A percentile compares a stretch with the other conserved stretches of the same genome.
These are phyloP conservation scores for Mycena albidolilacea DNA, from an alignment of 768 basidiomycete genomes.

Conservation along the genomic window DNA sequence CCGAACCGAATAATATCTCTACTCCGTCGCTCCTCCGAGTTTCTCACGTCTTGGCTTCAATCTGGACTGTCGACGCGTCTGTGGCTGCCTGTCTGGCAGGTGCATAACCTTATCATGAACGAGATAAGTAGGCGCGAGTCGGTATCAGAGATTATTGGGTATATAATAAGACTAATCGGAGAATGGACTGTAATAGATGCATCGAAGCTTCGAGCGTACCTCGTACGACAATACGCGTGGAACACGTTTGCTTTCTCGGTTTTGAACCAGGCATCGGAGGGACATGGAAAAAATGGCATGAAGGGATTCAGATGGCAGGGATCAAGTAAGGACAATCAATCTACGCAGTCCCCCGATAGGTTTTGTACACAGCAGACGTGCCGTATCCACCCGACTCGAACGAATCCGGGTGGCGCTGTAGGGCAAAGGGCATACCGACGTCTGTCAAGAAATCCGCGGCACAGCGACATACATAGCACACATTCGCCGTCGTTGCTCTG, in stretches of 20 bases:
- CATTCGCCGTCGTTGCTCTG: too few relatives aligned
- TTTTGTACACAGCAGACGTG: slow-evolving; percentile 28
- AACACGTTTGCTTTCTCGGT: not conserved
- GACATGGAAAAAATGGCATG: not conserved
- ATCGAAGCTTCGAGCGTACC: slow-evolving; percentile 1
- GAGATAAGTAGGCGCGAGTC: not conserved
- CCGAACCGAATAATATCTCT: slow-evolving; percentile 20
- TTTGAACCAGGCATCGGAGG: not conserved
- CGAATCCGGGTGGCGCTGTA: slow-evolving; percentile 1
- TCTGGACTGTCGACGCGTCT: not conserved
- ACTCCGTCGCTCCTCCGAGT: slow-evolving; percentile 19
- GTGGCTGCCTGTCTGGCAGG: not conserved
- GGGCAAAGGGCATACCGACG: slow-evolving; percentile 56
- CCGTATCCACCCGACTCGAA: slow-evolving; percentile 11
- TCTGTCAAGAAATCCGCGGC: too few relatives aligned
- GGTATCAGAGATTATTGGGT: not conserved
- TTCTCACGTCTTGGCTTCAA: slow-evolving; percentile 31
- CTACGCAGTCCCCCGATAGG: not conserved
- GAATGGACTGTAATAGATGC: slow-evolving; percentile 3
- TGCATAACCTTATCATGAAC: not conserved
- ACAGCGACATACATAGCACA: too few relatives aligned
- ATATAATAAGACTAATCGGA: not conserved
- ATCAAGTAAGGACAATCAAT: not conserved
- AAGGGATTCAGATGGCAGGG: not conserved
- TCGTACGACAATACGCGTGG: not conserved